Evolutionary conservation across 352 stramenopile genomes (phyloP).

Genomic region (Nothophytophthora sp.): DNA sequence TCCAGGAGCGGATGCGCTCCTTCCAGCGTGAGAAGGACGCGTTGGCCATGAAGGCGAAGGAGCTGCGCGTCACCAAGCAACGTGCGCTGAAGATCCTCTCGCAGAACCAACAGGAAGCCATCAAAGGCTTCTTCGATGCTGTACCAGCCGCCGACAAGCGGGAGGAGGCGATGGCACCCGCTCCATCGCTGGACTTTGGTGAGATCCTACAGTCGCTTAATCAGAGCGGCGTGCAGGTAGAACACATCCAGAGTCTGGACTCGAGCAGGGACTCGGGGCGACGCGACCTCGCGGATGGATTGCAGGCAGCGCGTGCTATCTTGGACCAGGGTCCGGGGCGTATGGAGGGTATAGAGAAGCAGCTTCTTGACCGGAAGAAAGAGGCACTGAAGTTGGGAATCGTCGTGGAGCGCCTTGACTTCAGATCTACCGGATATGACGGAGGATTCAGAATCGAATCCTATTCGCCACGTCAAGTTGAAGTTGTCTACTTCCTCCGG

Average conservation of each 20-base stretch:
- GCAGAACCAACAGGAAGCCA: slow-evolving; percentile 54
- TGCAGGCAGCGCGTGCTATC: slow-evolving; percentile 29
- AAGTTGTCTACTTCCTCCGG: slow-evolving; percentile 40
- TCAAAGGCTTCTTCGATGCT: slow-evolving; percentile 47
- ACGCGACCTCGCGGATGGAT: slow-evolving; percentile 18
- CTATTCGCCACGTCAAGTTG: slow-evolving; percentile 35
- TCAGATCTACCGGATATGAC: slow-evolving; percentile 21
- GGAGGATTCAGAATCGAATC: slow-evolving; percentile 38
- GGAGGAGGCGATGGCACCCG: neutral
- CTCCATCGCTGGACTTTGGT: slow-evolving; percentile 32
- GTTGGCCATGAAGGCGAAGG: slow-evolving; percentile 29
- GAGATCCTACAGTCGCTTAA: slow-evolving; percentile 39
- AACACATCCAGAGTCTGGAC: slow-evolving; percentile 24
- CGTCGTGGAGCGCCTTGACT: neutral
- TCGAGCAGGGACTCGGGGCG: slow-evolving; percentile 25
- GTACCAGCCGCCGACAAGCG: neutral
- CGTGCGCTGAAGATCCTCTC: slow-evolving; percentile 56
- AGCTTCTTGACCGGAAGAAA: slow-evolving; percentile 22
- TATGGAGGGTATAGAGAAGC: slow-evolving; percentile 28
- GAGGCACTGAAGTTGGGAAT: slow-evolving; percentile 26
- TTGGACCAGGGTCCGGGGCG: slow-evolving; percentile 18
- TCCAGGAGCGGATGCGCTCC: slow-evolving; percentile 35
- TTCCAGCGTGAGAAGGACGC: slow-evolving; percentile 45
- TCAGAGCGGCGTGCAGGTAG: slow-evolving; percentile 33
- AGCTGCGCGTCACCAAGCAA: slow-evolving; percentile 41